Percentiles rank a stretch among this genome's conserved stretches.
phyloP scores from a whole-genome alignment of 1,139 yeast species.

The Ashbya aceris region DNA sequence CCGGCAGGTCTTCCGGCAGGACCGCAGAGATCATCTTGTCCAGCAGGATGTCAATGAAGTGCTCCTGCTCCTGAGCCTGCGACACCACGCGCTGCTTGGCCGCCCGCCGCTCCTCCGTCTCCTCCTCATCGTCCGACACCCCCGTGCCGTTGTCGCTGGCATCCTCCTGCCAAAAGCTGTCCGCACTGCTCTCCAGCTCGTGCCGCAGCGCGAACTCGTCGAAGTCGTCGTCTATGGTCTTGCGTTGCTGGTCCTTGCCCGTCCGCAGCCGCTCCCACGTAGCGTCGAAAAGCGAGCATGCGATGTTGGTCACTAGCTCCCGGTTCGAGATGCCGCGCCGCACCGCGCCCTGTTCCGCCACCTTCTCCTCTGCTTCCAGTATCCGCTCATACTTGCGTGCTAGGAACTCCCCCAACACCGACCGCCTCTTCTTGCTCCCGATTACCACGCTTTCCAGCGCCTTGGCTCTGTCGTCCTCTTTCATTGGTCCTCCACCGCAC shows the following conservation, averaged over 20 bases:
- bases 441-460: background rate
- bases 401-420: slow-evolving; percentile 13
- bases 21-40: slow-evolving; percentile 43
- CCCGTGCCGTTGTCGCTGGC: slow-evolving; percentile 11
- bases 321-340: slow-evolving; percentile 33
- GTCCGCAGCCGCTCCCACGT: slow-evolving; percentile 38
- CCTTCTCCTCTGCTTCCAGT: slow-evolving; percentile 17
- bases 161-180: slow-evolving; percentile 23
- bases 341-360: slow-evolving; percentile 13
- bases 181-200: slow-evolving; percentile 15
- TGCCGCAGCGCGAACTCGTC: slow-evolving; percentile 9
- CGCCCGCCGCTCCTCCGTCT: slow-evolving; percentile 3
- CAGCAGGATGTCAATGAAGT: slow-evolving; percentile 50
- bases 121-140: slow-evolving; percentile 5
- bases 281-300: slow-evolving; percentile 47
- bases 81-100: background rate
- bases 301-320: slow-evolving; percentile 49
- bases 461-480: too few relatives aligned
- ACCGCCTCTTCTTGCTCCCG: slow-evolving; percentile 4
- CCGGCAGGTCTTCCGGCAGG: slow-evolving; percentile 41
- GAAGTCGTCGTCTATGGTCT: slow-evolving; percentile 12
- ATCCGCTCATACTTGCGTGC: slow-evolving; percentile 22
- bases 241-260: slow-evolving; percentile 13
- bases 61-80: slow-evolving; percentile 26
- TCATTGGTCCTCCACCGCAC: too few relatives aligned